Percentiles rank a stretch among this genome's conserved stretches.
Evolutionary conservation across 2,329 filamentous ascomycete species (phyloP).

Genomic region (Phialocephala sp.): DNA sequence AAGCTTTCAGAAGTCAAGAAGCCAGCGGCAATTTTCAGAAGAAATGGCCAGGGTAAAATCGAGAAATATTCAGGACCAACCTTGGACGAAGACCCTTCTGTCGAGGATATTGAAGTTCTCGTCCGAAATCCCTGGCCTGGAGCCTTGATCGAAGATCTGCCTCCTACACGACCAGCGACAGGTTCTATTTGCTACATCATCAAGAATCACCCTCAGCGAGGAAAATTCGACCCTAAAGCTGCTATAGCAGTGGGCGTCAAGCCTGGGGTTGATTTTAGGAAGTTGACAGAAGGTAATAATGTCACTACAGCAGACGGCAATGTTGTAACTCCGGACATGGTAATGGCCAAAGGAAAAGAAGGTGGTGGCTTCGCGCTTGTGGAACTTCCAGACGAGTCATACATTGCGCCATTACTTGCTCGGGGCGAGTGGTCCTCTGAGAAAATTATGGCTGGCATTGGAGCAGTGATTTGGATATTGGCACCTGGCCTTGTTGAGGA

Average conservation of each 20-base stretch:
- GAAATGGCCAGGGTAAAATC: constrained; percentile 68
- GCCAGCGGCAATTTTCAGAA: constrained; percentile 73
- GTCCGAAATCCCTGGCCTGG: constrained; percentile 82
- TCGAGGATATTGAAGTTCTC: constrained; percentile 72
- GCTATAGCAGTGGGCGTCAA: constrained; percentile 70
- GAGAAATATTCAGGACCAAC: constrained; percentile 72
- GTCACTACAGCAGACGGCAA: constrained; percentile 69
- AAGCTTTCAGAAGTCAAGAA: constrained; percentile 69
- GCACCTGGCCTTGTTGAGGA: constrained; percentile 70
- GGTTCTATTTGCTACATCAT: constrained; percentile 87
- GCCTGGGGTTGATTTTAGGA: constrained; percentile 61
- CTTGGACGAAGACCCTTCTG: constrained; percentile 53
- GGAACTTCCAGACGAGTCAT: constrained; percentile 74
- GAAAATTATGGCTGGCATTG: constrained; percentile 69
- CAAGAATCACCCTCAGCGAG: constrained; percentile 75
- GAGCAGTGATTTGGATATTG: constrained; percentile 80
- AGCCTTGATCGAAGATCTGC: constrained; percentile 66
- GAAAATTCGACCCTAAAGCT: constrained; percentile 74
- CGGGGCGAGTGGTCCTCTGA: constrained; percentile 74
- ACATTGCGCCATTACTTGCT: constrained; percentile 71
- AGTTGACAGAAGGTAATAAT: constrained; percentile 66
- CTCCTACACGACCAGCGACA: constrained; percentile 67
- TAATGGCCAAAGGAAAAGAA: constrained; percentile 69
- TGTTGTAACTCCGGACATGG: constrained; percentile 83
- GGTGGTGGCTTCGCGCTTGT: constrained; percentile 80